Evolutionary conservation across 2,329 filamentous ascomycete genomes (phyloP), one percentile per base, ranked within the genome.

Genomic region (Rhinocladiella mackenziei): DNA sequence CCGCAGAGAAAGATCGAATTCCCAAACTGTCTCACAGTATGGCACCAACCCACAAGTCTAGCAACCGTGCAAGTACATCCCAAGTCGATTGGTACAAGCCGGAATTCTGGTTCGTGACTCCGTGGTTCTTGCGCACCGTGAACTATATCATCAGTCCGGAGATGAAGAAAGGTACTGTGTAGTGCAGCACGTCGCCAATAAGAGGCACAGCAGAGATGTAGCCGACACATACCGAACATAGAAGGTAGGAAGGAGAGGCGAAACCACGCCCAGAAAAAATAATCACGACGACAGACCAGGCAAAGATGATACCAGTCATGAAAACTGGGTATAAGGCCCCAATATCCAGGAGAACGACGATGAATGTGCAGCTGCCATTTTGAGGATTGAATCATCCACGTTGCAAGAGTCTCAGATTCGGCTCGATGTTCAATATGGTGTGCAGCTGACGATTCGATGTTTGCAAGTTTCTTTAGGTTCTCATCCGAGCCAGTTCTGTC

Each of bases 91-190:
- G 47, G 42, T 18, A 53, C 18, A n/a, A 68, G 51, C 32, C 63
- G 58, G 55, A 67, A 66, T 54, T 71, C 67, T 1, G 67, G 65
- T 38, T 66, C 60, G 45, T 62, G 53, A 46, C 66, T 58, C 69
- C 68, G 14, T 62, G 57, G 54, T 70, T 71, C 17, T 66, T 62
- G 3, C 65, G 61, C 0, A 70, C 66, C 3, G 72, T 56, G 33
- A 45, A 57, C n/a, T 69, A 56, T 2, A 58, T 54, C 9, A 65
- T 32, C 14, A 48, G 49, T 42, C 65, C 63, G 1, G 58, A 58
- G 9, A 61, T 34, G 2, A 56, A 8, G 58, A 61, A n/a, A 58
- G 48, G 39, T 13, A 51, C 36, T 14, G 36, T 13, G 1, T 43
- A 38, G 18, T 40, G 43, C 15, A 45, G 15, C 4, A 51, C 20